A percentile compares a stretch with the other conserved stretches of the same genome.
Conservation (phyloP, 2,329 filamentous ascomycete genomes). For the Tolypocladium pustulatum region DNA sequence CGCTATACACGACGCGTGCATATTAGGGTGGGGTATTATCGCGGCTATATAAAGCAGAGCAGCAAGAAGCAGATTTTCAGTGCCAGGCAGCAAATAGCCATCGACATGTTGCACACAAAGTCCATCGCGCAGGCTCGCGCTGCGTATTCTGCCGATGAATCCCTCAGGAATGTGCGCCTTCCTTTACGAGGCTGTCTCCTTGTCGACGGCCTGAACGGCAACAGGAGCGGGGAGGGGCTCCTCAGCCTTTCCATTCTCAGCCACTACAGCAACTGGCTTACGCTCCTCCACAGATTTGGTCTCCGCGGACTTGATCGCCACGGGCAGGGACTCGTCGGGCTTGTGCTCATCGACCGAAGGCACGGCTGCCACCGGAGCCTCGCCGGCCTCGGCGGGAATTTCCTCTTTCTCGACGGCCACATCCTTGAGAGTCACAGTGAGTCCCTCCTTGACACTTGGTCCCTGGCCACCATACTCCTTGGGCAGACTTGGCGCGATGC, state of each 20-base stretch:
- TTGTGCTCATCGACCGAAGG: constrained; percentile 6
- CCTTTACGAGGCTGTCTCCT: constrained; percentile 2
- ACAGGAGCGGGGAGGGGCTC: not conserved
- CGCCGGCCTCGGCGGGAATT: not conserved
- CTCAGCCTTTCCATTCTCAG: not conserved
- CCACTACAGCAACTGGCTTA: not conserved
- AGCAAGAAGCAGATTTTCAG: not conserved
- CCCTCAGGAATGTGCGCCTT: not conserved
- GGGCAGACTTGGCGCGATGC: constrained; percentile 56
- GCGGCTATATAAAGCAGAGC: not conserved
- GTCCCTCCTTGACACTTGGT: constrained; percentile 25
- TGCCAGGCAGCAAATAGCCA: not conserved
- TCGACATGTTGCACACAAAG: not conserved
- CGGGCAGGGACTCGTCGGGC: not conserved
- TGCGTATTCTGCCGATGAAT: not conserved
- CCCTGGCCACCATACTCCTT: constrained; percentile 71
- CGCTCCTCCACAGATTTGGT: not conserved
- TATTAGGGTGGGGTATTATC: not conserved
- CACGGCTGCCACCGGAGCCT: constrained; percentile 7
- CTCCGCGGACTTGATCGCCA: not conserved
- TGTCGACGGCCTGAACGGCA: not conserved
- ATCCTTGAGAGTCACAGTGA: constrained; percentile 18
- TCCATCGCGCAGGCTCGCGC: not conserved
- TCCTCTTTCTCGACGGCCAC: not conserved
- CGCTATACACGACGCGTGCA: not conserved